phyloP scores from a whole-genome alignment of 768 basidiomycete species.

The Rhodosporidiobolus odoratus region DNA sequence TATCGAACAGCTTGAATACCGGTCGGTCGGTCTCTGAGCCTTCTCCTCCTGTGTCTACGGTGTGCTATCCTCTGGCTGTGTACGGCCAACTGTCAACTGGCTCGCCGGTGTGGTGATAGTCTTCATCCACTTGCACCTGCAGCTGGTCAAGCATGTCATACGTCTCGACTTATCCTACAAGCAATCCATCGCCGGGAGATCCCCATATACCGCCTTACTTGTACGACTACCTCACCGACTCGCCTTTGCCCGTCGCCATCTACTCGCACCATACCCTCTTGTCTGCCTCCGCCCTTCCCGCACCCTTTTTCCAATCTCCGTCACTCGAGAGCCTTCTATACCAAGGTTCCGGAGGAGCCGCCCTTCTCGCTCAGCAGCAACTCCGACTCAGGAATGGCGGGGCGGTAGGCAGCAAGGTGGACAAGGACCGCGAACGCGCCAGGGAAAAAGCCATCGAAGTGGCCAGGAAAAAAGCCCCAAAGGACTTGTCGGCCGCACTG shows the following conservation, averaged over 20 bases:
- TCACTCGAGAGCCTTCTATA: slow-evolving; percentile 6
- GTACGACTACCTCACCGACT: slow-evolving; percentile 43
- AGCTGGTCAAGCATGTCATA: too few species aligned
- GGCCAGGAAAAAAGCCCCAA: not conserved
- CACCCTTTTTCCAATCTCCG: slow-evolving; percentile 10
- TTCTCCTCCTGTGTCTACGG: too few species aligned
- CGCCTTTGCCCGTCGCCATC: slow-evolving; percentile 36
- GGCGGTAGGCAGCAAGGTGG: not conserved
- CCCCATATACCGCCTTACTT: slow-evolving; percentile 24
- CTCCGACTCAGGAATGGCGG: not conserved
- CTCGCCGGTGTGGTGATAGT: too few species aligned
- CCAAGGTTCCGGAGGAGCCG: slow-evolving; percentile 4
- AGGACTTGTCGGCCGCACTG: not conserved
- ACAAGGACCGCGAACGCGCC: not conserved
- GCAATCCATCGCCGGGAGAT: not conserved
- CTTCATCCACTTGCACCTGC: too few species aligned
- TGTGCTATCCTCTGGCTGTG: too few species aligned
- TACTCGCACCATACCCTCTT: slow-evolving; percentile 1
- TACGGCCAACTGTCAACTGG: too few species aligned
- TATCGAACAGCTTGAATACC: too few species aligned
- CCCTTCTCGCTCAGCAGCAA: not conserved
- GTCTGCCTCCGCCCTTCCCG: not conserved
- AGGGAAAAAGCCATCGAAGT: not conserved
- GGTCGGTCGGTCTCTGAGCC: too few species aligned
- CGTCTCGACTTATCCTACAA: not conserved